phyloP scores from a whole-genome alignment of 345 rosid species.

The Turritis glabra region DNA sequence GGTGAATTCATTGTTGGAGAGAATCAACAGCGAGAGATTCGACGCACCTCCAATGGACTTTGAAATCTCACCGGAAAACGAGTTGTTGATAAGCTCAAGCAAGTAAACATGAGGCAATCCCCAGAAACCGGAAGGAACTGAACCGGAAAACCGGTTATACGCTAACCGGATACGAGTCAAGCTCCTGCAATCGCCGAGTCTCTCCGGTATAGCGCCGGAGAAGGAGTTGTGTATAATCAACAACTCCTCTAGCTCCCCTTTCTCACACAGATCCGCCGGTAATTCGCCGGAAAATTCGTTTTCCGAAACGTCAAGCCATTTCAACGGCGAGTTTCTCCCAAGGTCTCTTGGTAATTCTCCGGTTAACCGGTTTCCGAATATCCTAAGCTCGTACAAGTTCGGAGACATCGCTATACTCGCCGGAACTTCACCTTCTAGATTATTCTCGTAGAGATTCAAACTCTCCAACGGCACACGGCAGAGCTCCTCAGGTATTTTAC shows the following conservation, averaged over 20 bases:
- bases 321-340: constrained; percentile 76
- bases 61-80: constrained; percentile 65
- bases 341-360: constrained; percentile 71
- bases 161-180: constrained; percentile 75
- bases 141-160: constrained; percentile 70
- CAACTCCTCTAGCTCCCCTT: constrained; percentile 75
- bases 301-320: constrained; percentile 74
- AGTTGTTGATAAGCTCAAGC: constrained; percentile 65
- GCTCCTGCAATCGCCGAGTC: constrained; percentile 59
- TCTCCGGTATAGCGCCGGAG: constrained; percentile 68
- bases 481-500: constrained; percentile 74
- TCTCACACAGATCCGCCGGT: constrained; percentile 64
- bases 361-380: constrained; percentile 64
- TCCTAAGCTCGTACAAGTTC: constrained; percentile 74
- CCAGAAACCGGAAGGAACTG: constrained; percentile 77
- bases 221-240: constrained; percentile 64
- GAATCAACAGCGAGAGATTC: constrained; percentile 60
- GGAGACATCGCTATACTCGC: constrained; percentile 63
- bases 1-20: constrained; percentile 63
- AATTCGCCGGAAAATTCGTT: constrained; percentile 67
- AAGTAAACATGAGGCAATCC: constrained; percentile 81
- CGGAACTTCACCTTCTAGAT: constrained; percentile 69
- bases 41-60: constrained; percentile 63
- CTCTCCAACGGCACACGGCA: constrained; percentile 73
- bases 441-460: constrained; percentile 84